Evolutionary conservation across 2,329 filamentous ascomycete genomes (phyloP), one percentile per base, ranked within the genome.

Genomic region (Pseudogymnoascus sp.): DNA sequence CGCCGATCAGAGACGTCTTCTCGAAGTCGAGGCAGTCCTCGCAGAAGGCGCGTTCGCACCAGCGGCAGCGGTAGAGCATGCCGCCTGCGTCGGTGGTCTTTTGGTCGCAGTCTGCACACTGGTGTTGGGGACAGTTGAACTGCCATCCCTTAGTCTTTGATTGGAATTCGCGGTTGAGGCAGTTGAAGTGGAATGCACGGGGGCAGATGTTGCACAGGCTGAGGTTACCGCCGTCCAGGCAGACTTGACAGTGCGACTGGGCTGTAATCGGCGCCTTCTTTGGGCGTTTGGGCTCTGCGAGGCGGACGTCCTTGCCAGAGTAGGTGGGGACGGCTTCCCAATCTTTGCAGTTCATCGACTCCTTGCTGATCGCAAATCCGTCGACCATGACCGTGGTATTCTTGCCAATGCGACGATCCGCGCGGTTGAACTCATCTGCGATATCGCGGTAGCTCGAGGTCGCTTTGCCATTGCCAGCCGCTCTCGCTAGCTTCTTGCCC

Each of bases 251-350:
- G 64, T 82, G 78, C 46, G 50, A 53, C 69, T 86, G 81, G 59
- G 84, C 78, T 0, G 71, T 67, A 53, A 84, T 74, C 0, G 75
- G 70, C 2, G 74, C 75, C 50, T 76, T 79, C 73, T 84, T 83
- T n/a, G 75, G 76, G 10, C 77, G 77, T 62, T 78, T 77, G 0
- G 76, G 75, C 23, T 82, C 79, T 0, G 79, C 79, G 14, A 84
- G 75, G 12, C 78, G 75, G 8, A 81, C 77, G 66, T 84, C 79
- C 68, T 84, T 84, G 28, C 82, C 82, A 5, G 81, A 79, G 50
- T 84, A 69, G 0, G 82, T 85, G 1, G 82, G 81, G 1, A 85
- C 82, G 3, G 83, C 82, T 68, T 85, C 83, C 78, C 82, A 83
- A 63, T 80, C 75, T 1, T 71, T 77, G 64, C 82, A 84, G 8